Base-by-base conservation (phyloP, 345 rosid genomes). In the Physaria fendleri region DNA sequence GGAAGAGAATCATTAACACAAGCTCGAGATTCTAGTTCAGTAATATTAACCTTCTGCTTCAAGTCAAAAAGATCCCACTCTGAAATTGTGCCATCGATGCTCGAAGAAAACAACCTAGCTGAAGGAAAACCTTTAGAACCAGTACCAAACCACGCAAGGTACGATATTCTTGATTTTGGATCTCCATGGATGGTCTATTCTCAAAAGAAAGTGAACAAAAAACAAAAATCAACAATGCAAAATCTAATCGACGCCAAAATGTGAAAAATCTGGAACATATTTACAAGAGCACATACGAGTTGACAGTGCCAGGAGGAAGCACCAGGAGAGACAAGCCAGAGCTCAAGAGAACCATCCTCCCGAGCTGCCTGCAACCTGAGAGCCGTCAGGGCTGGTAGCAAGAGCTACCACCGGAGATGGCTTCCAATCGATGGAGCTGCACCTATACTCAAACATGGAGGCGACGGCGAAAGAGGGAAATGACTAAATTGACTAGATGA, bases 251-350 rank as follows among this genome's bases (percentile, higher is more conserved):
- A 37, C 0, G 44, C 6, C 0, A 47, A 24, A 18, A 41, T 39
- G 17, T 4, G 13, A 14, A 4, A 33, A 59, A 18, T 14, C n/a
- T 6, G 30, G 12, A 43, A 17, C 39, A 2, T 56, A n/a, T n/a
- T n/a, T n/a, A 37, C 11, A 65, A 34, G 37, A 62, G 46, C 59
- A 76, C 93, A 29, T 79, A 93, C 97, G 81, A 89, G 82, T 67
- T 86, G 99, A 68, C 90, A 78, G 83, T 93, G 97, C 99, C 97
- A 93, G 41, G 94, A 89, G 38, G 84, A 74, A 24, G 95, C 75
- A 46, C 95, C 95, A 8, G 95, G 94, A 21, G 95, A 89, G 15
- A 89, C 89, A 3, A 87, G 90, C 98, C 98, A 92, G 74, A 92
- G 74, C 86, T 92, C 98, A 8, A 92, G 82, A 15, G 98, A 80